Percentiles rank a stretch among this genome's conserved stretches.
These are phyloP conservation scores for Termitomyces sp. DNA, from an alignment of 768 basidiomycete genomes.

Conservation along the genomic window DNA sequence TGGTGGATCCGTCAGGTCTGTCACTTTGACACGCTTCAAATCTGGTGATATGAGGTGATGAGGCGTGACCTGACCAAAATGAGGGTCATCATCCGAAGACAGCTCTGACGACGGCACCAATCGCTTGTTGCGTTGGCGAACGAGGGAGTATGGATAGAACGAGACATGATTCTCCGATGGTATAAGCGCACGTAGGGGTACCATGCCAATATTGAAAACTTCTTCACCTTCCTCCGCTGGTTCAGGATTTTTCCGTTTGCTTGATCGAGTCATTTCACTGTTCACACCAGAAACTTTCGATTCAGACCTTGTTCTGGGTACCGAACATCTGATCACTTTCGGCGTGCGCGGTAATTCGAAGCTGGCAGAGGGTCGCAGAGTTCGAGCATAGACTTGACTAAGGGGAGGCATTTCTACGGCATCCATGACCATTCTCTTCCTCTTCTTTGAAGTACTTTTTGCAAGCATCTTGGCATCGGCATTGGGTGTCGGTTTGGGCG, in stretches of 20 bases:
- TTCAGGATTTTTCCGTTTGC: constrained; percentile 8
- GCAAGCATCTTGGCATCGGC: neutral
- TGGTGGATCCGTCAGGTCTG: constrained; percentile 28
- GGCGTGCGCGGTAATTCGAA: constrained; percentile 4
- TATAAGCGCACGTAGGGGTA: neutral
- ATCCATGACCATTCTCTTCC: constrained; percentile 29
- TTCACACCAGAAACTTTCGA: neutral
- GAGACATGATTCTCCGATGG: neutral
- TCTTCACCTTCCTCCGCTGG: neutral
- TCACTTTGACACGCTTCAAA: constrained; percentile 32
- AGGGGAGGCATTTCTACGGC: constrained; percentile 18
- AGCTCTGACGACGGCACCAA: constrained; percentile 20
- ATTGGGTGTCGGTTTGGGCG: neutral
- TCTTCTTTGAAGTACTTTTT: constrained; percentile 27
- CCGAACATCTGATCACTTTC: neutral
- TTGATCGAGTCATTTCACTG: neutral
- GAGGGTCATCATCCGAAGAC: constrained; percentile 65
- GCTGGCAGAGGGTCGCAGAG: constrained; percentile 4
- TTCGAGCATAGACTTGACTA: constrained; percentile 8
- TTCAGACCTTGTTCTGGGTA: constrained; percentile 5
- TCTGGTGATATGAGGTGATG: constrained; percentile 62
- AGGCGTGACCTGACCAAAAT: constrained; percentile 65
- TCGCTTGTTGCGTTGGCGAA: neutral
- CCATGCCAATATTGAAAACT: neutral
- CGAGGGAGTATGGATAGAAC: constrained; percentile 3